A percentile compares a stretch with the other conserved stretches of the same genome.
phyloP scores from a whole-genome alignment of 768 basidiomycete species.

The Rhodotorula paludigena region DNA sequence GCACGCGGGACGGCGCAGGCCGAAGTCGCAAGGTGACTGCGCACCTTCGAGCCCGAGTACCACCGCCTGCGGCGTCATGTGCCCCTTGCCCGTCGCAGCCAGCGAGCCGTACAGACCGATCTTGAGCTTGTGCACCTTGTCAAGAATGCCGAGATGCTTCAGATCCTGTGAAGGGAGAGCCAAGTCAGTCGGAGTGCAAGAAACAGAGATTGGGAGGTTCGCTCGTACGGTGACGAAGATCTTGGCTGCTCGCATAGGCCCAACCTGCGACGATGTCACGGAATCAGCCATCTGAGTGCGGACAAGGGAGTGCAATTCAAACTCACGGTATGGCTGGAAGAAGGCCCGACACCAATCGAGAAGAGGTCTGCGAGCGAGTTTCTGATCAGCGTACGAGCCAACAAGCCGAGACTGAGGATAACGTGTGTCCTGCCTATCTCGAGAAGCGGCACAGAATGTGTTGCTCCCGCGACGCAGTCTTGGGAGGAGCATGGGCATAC shows the following conservation, averaged over 20 bases:
- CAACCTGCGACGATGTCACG: too few species aligned
- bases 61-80: conserved; percentile 47
- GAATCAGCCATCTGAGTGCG: too few species aligned
- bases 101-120: conserved; percentile 87
- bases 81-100: conserved; percentile 69
- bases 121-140: conserved; percentile 74
- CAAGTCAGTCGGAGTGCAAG: too few species aligned
- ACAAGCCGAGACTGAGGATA: too few species aligned
- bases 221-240: conserved; percentile 24
- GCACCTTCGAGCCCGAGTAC: conserved; percentile 41
- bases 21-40: too few species aligned
- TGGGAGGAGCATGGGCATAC: conserved; percentile 49
- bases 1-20: too few species aligned
- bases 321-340: conserved; percentile 63
- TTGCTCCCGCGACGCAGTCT: too few species aligned
- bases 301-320: too few species aligned
- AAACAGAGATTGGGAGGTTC: too few species aligned
- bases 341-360: conserved; percentile 53
- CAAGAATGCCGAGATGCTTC: conserved; percentile 61
- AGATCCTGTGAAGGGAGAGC: conserved; percentile 54
- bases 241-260: conserved; percentile 71
- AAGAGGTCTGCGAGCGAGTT: conserved; percentile 19
- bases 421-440: too few species aligned
- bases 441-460: too few species aligned
- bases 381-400: too few species aligned